Conservation (phyloP, 2,329 filamentous ascomycete species). For the Botryosphaeria dothidea region DNA sequence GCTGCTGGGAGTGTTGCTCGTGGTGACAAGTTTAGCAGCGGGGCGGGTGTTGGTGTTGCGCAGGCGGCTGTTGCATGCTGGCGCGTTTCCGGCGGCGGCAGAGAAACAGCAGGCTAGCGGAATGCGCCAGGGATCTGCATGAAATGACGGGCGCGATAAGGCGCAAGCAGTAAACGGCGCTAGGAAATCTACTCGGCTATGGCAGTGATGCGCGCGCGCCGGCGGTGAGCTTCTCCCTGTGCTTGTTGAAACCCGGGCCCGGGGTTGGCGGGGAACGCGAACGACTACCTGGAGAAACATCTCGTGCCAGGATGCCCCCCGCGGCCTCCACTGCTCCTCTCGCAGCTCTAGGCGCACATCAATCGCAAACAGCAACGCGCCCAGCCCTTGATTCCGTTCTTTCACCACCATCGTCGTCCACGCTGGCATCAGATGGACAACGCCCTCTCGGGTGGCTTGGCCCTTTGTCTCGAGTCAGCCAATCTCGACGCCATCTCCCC, state of each 20-base stretch:
- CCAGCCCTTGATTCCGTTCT: neutral
- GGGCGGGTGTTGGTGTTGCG: constrained; percentile 5
- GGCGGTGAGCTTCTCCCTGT: neutral
- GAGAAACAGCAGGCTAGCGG: neutral
- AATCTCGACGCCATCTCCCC: neutral
- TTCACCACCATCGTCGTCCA: neutral
- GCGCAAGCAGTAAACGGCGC: neutral
- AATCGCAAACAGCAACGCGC: constrained; percentile 4
- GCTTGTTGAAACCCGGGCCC: neutral
- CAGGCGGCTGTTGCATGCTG: neutral
- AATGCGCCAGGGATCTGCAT: neutral
- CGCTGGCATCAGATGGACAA: constrained; percentile 5
- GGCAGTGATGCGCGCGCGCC: neutral
- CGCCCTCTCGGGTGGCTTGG: constrained; percentile 7
- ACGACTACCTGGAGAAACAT: neutral
- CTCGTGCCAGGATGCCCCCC: neutral
- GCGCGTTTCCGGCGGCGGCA: neutral
- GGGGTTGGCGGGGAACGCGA: neutral
- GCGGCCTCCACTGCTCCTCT: neutral
- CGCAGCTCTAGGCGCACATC: neutral
- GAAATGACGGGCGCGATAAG: constrained; percentile 1
- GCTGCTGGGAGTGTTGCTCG: neutral
- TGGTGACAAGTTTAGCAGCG: neutral
- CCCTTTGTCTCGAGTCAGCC: constrained; percentile 13
- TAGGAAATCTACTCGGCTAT: neutral